Base-by-base conservation (phyloP, 139 green algal genomes). In the Chlamydomonas eustigma region DNA sequence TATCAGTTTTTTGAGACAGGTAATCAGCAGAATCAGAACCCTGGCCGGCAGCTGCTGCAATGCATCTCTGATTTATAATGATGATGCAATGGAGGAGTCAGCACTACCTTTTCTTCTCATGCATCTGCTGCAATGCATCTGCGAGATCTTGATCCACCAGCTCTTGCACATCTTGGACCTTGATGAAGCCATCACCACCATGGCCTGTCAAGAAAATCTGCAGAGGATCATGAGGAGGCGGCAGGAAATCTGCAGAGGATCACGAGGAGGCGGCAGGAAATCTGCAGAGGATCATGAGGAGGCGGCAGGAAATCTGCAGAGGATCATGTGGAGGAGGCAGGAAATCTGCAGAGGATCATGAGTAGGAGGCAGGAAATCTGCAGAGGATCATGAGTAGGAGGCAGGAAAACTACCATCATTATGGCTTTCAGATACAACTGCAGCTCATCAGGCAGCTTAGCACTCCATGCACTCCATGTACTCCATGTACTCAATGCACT, bases 161-260 rank as follows among this genome's bases (percentile, higher is more conserved):
- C 68, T 74, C 68, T 25, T 76, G 51, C 25, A 89, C 75, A 51
- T 89, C 89, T 71, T 98, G 94, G 70, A 99, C 97, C 80, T 99
- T 99, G 34, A 99, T 82, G 72, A 99, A 99, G 34, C 92, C 89
- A 50, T 98, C 90, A 12, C 95, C 95, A 0, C 93, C 93, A 73
- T 97, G 92, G 1, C 92, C 92, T 0, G 90, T 92, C 25, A 97
- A 75, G 78, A 91, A 97, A 1, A 94, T 38, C 86, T 90, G 80
- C 18, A 28, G 50, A 39, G 18, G 32, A 58, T 28, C 12, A 58
- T 18, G 44, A 12, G 44, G 44, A 18, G 44, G 12, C 18, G 44
- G 12, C 44, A 58, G 18, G 44, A 28, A 58, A 58, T 12, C 44
- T 58, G 44, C 44, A 58, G 44, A 18, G 44, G 44, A 28, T 18